These are phyloP conservation scores for cucumber (Cucumis sativus) DNA, from an alignment of 306 rosid genomes.

Conservation along the genomic window Cucumber_9930_V3 NC_026658.2:2441001-2441500, in stretches of 20 bases:
- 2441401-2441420: slow-evolving; percentile 75
- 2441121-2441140: neutral
- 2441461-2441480: slow-evolving; percentile 38
- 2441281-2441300: neutral
- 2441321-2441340: neutral
- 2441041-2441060: neutral
- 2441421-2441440: slow-evolving; percentile 53
- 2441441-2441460: slow-evolving; percentile 36
- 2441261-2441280: neutral
- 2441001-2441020: neutral
- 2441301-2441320: neutral
- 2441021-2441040: neutral
- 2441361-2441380: slow-evolving; percentile 36
- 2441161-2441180: too few species aligned
- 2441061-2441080: neutral
- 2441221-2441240: neutral
- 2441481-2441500: slow-evolving; percentile 54
- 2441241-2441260: neutral
- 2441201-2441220: neutral
- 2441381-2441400: slow-evolving; percentile 51
- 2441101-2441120: neutral
- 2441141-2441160: neutral
- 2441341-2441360: slow-evolving; percentile 25
- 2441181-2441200: too few species aligned
- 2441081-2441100: neutral